Conservation (phyloP, 2,329 filamentous ascomycete species). For the Malbranchea zuffiana region DNA sequence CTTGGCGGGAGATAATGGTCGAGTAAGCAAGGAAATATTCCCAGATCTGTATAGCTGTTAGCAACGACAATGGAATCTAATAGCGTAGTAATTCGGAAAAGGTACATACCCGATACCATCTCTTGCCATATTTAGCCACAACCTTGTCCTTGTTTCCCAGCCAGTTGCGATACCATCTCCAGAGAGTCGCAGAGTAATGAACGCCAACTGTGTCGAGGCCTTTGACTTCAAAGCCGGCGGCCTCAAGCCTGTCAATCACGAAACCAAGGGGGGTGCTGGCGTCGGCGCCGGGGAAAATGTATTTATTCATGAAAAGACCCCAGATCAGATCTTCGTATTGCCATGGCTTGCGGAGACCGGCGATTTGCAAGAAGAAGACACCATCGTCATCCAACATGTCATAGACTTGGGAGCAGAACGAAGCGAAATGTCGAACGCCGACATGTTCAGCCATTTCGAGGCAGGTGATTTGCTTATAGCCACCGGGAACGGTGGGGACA, state of each 20-base stretch:
- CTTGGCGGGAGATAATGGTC: constrained; percentile 74
- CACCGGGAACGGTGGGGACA: constrained; percentile 64
- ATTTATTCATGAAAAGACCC: constrained; percentile 99
- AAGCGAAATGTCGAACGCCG: constrained; percentile 74
- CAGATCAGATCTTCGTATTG: constrained; percentile 97
- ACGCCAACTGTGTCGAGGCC: constrained; percentile 84
- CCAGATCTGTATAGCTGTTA: constrained; percentile 54
- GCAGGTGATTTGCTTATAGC: constrained; percentile 91
- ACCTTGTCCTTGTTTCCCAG: constrained; percentile 87
- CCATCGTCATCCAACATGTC: constrained; percentile 96
- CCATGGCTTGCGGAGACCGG: constrained; percentile 87
- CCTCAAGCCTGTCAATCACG: constrained; percentile 75
- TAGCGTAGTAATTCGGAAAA: constrained; percentile 6
- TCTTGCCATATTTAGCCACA: constrained; percentile 82
- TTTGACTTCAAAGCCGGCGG: constrained; percentile 84
- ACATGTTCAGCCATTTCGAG: constrained; percentile 99
- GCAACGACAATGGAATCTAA: background rate
- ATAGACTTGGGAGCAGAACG: constrained; percentile 76
- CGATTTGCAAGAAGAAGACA: constrained; percentile 90
- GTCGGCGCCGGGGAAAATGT: constrained; percentile 94
- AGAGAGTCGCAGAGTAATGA: constrained; percentile 92
- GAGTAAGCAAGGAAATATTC: constrained; percentile 82
- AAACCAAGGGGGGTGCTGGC: constrained; percentile 86
- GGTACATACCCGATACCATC: constrained; percentile 83
- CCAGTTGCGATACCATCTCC: constrained; percentile 99